Percentiles rank a stretch among this genome's conserved stretches.
Conservation (phyloP, 2,329 filamentous ascomycete genomes). For the Talaromyces amestolkiae region DNA sequence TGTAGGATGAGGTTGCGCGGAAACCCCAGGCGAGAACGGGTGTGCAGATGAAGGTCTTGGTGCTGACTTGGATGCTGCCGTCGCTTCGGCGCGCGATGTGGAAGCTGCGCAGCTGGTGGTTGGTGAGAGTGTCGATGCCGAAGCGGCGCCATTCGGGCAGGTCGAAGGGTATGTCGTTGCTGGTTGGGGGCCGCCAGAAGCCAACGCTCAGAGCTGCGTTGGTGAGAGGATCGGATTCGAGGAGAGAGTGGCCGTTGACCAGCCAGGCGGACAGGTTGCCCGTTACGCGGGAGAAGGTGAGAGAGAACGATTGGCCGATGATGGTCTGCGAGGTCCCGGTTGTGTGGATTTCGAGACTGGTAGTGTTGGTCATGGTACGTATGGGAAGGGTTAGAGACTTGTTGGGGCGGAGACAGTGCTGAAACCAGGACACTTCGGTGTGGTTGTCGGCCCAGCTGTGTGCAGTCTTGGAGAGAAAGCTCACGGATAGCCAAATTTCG, state of each 20-base stretch:
- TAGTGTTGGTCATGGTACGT: not conserved
- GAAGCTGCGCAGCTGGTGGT: not conserved
- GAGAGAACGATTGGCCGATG: not conserved
- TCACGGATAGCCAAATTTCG: conserved; percentile 10
- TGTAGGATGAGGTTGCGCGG: not conserved
- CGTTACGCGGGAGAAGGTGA: not conserved
- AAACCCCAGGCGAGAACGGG: not conserved
- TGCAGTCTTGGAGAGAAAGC: not conserved
- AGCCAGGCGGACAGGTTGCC: not conserved
- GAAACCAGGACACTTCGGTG: conserved; percentile 4
- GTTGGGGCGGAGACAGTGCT: not conserved
- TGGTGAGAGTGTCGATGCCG: conserved; percentile 16
- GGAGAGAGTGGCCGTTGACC: not conserved
- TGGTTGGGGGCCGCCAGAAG: conserved; percentile 36
- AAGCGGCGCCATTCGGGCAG: conserved; percentile 28
- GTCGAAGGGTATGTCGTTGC: conserved; percentile 31
- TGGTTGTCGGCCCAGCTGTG: not conserved
- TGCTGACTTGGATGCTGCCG: not conserved
- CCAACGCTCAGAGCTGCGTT: conserved; percentile 17
- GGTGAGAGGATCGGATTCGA: not conserved
- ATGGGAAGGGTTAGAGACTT: not conserved
- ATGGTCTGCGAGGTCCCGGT: not conserved
- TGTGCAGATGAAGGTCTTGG: not conserved
- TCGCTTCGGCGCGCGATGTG: not conserved
- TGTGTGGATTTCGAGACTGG: not conserved